These are phyloP conservation scores for Auricularia cornea DNA, from an alignment of 768 basidiomycete genomes.

Conservation along the genomic window DNA sequence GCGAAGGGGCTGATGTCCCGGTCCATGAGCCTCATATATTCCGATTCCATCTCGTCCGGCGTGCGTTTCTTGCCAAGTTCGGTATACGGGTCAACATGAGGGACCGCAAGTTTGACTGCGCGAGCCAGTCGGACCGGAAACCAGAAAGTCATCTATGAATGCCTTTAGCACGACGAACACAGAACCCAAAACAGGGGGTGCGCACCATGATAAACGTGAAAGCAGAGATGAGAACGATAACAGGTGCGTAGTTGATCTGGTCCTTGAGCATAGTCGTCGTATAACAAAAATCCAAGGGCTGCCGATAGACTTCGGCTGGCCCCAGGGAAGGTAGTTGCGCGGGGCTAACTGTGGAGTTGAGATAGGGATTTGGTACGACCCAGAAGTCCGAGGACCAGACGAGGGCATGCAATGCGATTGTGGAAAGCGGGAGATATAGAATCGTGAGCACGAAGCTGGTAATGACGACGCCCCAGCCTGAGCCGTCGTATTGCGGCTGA, in stretches of 20 bases:
- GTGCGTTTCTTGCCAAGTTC: slow-evolving; percentile 60
- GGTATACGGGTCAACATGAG: slow-evolving; percentile 56
- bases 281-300: slow-evolving; percentile 66
- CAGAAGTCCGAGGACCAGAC: slow-evolving; percentile 74
- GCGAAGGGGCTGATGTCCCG: slow-evolving; percentile 60
- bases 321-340: slow-evolving; percentile 47
- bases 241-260: slow-evolving; percentile 59
- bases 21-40: slow-evolving; percentile 58
- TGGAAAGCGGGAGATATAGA: slow-evolving; percentile 69
- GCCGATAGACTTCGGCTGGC: slow-evolving; percentile 45
- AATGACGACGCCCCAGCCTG: slow-evolving; percentile 46
- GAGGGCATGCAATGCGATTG: slow-evolving; percentile 66
- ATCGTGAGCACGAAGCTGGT: slow-evolving; percentile 58
- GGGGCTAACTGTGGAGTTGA: slow-evolving; percentile 43
- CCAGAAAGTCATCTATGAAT: slow-evolving; percentile 53
- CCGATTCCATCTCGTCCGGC: slow-evolving; percentile 49
- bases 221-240: slow-evolving; percentile 49
- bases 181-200: slow-evolving; percentile 3
- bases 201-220: slow-evolving; percentile 46
- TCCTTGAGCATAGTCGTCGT: slow-evolving; percentile 69
- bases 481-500: slow-evolving; percentile 33
- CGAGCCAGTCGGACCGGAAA: slow-evolving; percentile 56
- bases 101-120: slow-evolving; percentile 49
- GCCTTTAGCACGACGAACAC: neutral
- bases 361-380: slow-evolving; percentile 62